Evolutionary conservation across 2,329 filamentous ascomycete species (phyloP).

Genomic region (Polytolypa hystricis): DNA sequence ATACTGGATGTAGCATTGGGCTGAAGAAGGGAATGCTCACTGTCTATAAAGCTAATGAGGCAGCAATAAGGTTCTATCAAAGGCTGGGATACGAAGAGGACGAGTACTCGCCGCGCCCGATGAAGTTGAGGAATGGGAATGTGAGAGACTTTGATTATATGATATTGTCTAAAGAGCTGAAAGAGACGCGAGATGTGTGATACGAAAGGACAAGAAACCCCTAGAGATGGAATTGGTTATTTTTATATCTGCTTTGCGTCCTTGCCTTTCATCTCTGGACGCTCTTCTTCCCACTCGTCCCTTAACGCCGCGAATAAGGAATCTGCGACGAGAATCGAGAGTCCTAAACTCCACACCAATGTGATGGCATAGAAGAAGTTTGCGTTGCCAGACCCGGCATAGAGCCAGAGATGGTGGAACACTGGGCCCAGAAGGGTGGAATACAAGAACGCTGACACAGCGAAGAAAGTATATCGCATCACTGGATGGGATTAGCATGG

Average conservation of each 20-base stretch:
- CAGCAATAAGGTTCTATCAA: slow-evolving; percentile 40
- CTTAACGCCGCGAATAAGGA: slow-evolving; percentile 76
- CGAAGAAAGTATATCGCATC: slow-evolving; percentile 87
- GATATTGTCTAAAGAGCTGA: slow-evolving; percentile 41
- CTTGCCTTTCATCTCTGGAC: slow-evolving; percentile 81
- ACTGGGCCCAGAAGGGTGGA: slow-evolving; percentile 80
- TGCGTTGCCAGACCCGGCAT: slow-evolving; percentile 91
- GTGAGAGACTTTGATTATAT: slow-evolving; percentile 41
- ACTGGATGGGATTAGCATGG: slow-evolving; percentile 40
- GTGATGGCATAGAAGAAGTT: slow-evolving; percentile 99
- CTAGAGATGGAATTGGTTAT: background rate
- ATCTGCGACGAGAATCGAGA: slow-evolving; percentile 79
- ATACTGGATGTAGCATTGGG: slow-evolving; percentile 35
- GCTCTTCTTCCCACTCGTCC: slow-evolving; percentile 87
- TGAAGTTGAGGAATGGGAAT: slow-evolving; percentile 38
- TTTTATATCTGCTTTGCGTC: slow-evolving; percentile 70
- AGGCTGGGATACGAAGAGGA: slow-evolving; percentile 42
- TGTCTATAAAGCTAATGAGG: slow-evolving; percentile 43
- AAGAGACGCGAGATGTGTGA: slow-evolving; percentile 3
- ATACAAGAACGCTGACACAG: slow-evolving; percentile 73
- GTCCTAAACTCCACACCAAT: slow-evolving; percentile 88
- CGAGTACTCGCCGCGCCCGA: slow-evolving; percentile 41
- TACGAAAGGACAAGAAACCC: background rate
- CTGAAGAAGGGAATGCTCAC: slow-evolving; percentile 51
- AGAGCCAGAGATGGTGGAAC: slow-evolving; percentile 97